Evolutionary conservation across 2,329 filamentous ascomycete species (phyloP), one percentile per base, ranked within the genome.

Genomic region (Calonectria multiphialidica): DNA sequence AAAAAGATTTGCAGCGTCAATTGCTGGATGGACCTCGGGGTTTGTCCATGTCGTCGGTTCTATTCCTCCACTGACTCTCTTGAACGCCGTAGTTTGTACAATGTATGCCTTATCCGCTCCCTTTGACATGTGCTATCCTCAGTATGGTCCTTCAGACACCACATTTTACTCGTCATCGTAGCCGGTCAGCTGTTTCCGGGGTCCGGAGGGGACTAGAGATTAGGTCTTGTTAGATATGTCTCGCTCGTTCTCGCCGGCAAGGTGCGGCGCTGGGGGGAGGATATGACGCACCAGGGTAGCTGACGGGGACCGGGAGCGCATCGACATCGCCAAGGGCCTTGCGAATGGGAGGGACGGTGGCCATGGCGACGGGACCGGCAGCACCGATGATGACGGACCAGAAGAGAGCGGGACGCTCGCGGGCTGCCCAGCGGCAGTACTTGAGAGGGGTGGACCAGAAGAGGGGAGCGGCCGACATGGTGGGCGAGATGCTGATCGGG

Each of bases 381-480:
- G 85, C 87, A 78, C 94, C 96, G 77, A 98, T 87, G 71, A 94
- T 82, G 80, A 95, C 87, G 79, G 94, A 95, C 90, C 92, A 98
- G 89, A 98, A 98, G 87, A 95, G 93, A 72, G 95, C 95, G 64
- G 97, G 97, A 84, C 94, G 94, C 85, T 97, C 93, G 86, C 95
- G 93, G 63, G 94, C 90, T 66, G 95, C 92, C 95, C 96, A 98
- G 85, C 93, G 93, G 81, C 94, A 86, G 91, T 98, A 98, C 80
- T 92, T 92, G 83, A 97, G 81, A 76, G 97, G 97, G 72, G 90
- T 89, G 77, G 91, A 90, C 92, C 93, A 98, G 93, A 99, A 98
- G 79, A 95, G 93, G 68, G 90, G 88, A 72, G 89, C 79, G 80
- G 85, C 80, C 75, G 90, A 89, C 93, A 95, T 95, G 75, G 25